These are phyloP conservation scores for Fusarium burgessii DNA, from an alignment of 2,329 filamentous ascomycete genomes.

Conservation along the genomic window DNA sequence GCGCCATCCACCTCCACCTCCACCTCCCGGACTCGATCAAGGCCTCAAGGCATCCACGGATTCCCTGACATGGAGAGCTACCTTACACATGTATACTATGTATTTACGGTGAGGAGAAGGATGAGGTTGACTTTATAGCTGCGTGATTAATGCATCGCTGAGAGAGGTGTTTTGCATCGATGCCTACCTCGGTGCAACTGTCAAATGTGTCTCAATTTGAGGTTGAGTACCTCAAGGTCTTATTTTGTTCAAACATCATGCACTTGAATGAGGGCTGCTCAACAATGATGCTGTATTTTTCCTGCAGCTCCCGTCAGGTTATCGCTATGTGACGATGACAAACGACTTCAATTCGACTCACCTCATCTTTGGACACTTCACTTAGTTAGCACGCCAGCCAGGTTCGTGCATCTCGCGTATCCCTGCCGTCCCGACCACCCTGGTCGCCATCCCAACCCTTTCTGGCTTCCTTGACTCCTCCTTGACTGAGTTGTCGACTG, in stretches of 20 bases:
- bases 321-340: conserved; percentile 17
- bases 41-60: conserved; percentile 32
- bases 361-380: conserved; percentile 36
- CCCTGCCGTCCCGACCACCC: conserved; percentile 43
- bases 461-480: conserved; percentile 6
- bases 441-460: conserved; percentile 44
- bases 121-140: conserved; percentile 5
- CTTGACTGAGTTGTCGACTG: conserved; percentile 24
- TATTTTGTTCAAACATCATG: conserved; percentile 24
- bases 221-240: conserved; percentile 11
- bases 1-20: conserved; percentile 39
- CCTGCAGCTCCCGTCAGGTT: conserved; percentile 12
- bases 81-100: not conserved
- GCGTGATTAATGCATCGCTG: conserved; percentile 12
- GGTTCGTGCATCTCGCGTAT: conserved; percentile 48
- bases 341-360: conserved; percentile 35
- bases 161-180: not conserved
- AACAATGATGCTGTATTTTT: conserved; percentile 8
- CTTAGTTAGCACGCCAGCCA: conserved; percentile 39
- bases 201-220: conserved; percentile 8
- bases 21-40: conserved; percentile 24
- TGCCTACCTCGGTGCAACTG: not conserved
- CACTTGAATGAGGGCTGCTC: conserved; percentile 16
- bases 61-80: conserved; percentile 12
- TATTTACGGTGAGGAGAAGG: conserved; percentile 17